These are phyloP conservation scores for Lolium perenne DNA, from an alignment of 176 grass and related monocot genomes.

Conservation along the genomic window DNA sequence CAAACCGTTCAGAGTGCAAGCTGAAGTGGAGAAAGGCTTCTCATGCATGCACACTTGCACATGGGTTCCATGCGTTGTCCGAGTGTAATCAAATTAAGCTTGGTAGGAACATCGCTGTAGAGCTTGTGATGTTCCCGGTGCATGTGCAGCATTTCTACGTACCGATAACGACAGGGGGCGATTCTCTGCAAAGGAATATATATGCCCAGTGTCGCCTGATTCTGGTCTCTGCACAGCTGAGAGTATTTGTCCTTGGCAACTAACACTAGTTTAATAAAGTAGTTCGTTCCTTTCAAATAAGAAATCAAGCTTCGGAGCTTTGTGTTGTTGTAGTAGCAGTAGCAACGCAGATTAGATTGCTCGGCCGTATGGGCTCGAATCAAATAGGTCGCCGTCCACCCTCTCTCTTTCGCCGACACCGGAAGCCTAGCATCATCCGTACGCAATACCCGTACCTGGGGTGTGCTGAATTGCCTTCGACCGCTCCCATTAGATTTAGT, in stretches of 20 bases:
- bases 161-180: slow-evolving; percentile 15
- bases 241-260: slow-evolving; percentile 31
- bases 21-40: neutral
- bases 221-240: neutral
- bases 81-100: neutral
- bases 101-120: neutral
- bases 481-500: too few relatives aligned
- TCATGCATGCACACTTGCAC: neutral
- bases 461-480: neutral
- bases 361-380: neutral
- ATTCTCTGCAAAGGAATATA: neutral
- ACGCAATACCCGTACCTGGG: neutral
- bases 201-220: neutral
- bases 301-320: slow-evolving; percentile 26
- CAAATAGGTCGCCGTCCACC: neutral
- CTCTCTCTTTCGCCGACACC: slow-evolving; percentile 23
- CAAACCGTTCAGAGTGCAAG: neutral
- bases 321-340: neutral
- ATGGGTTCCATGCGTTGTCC: neutral
- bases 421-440: neutral
- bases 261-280: neutral
- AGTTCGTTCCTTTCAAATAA: neutral
- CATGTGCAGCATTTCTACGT: slow-evolving; percentile 13
- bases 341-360: neutral
- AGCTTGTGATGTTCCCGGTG: neutral